These are phyloP conservation scores for Solanum tacnaense DNA, from an alignment of 257 asterid genomes.

Conservation along the genomic window DNA sequence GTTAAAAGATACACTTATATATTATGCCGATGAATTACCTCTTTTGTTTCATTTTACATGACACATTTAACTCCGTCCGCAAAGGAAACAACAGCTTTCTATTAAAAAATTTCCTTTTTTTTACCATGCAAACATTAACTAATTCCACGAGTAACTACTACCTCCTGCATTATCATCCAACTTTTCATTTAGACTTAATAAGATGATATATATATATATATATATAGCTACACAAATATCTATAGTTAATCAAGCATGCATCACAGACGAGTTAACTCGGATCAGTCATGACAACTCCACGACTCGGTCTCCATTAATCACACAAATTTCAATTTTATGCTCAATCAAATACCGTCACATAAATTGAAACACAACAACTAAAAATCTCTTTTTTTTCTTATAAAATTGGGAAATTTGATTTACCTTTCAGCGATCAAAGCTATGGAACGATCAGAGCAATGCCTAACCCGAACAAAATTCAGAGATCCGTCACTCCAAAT, in stretches of 20 bases:
- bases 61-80: background rate
- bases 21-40: background rate
- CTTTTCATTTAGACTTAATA: background rate
- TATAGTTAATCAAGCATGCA: background rate
- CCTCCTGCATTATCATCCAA: background rate
- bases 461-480: conserved; percentile 52
- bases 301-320: background rate
- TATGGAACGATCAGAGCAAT: conserved; percentile 68
- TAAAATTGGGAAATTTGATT: background rate
- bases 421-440: conserved; percentile 59
- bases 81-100: background rate
- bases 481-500: conserved; percentile 52
- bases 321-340: background rate
- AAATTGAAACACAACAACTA: background rate
- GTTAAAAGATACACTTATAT: no score
- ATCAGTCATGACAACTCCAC: background rate
- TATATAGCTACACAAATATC: background rate
- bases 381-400: background rate
- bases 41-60: background rate
- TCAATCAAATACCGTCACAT: background rate
- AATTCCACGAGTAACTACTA: background rate
- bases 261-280: background rate
- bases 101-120: background rate
- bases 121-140: background rate
- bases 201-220: background rate